These are phyloP conservation scores for Scalesia atractyloides DNA, from an alignment of 129 eudicot species.

Conservation along the genomic window DNA sequence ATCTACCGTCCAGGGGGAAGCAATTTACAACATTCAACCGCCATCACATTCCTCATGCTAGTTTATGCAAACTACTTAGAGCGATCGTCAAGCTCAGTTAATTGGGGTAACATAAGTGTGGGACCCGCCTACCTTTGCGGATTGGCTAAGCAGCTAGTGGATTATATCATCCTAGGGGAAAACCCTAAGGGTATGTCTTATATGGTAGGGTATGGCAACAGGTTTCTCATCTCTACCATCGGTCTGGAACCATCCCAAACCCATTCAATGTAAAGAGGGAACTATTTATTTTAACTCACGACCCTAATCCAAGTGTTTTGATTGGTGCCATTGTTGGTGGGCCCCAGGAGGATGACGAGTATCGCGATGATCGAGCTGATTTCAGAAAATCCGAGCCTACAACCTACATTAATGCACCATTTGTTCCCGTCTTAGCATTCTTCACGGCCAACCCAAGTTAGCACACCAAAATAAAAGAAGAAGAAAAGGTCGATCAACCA, in stretches of 20 bases:
- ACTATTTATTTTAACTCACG: slow-evolving; percentile 59
- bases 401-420: slow-evolving; percentile 91
- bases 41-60: slow-evolving; percentile 69
- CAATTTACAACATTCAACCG: slow-evolving; percentile 83
- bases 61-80: slow-evolving; percentile 76
- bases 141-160: slow-evolving; percentile 77
- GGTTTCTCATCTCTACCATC: slow-evolving; percentile 77
- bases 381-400: slow-evolving; percentile 87
- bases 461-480: background rate
- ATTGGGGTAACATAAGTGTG: slow-evolving; percentile 62
- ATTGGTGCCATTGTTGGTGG: slow-evolving; percentile 95
- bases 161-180: slow-evolving; percentile 90
- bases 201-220: slow-evolving; percentile 85
- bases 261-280: slow-evolving; percentile 76
- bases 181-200: slow-evolving; percentile 93
- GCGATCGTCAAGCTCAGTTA: slow-evolving; percentile 35
- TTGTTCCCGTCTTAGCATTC: slow-evolving; percentile 85
- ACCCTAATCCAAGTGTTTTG: slow-evolving; percentile 68
- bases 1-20: slow-evolving; percentile 89
- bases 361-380: slow-evolving; percentile 76
- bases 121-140: slow-evolving; percentile 57
- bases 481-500: background rate
- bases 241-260: slow-evolving; percentile 58
- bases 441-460: slow-evolving; percentile 69
- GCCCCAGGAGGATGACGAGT: slow-evolving; percentile 79